Percentiles rank a stretch among this genome's conserved stretches.
Evolutionary conservation across 768 basidiomycete species (phyloP).

Genomic region (Exidia glandulosa): DNA sequence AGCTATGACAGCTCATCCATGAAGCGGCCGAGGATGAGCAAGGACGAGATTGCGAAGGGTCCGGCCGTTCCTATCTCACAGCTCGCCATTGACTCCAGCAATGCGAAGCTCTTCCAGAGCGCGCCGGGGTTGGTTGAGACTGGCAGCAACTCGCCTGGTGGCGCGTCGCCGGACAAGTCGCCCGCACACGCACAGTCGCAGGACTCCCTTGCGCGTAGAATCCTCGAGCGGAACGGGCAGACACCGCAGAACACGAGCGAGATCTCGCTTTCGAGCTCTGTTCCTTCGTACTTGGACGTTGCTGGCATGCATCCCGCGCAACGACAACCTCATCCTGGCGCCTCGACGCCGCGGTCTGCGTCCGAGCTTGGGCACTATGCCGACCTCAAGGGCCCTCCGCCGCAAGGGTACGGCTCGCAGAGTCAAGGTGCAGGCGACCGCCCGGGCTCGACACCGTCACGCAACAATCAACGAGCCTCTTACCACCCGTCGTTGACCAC

Average conservation of each 20-base stretch:
- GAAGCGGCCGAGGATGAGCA: conserved; percentile 24
- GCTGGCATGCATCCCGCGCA: conserved; percentile 21
- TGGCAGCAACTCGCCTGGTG: neutral
- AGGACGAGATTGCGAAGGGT: conserved; percentile 50
- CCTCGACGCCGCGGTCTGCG: neutral
- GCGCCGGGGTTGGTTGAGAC: conserved; percentile 12
- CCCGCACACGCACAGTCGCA: neutral
- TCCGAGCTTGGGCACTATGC: conserved; percentile 77
- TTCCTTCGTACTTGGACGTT: conserved; percentile 39
- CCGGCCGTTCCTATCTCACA: conserved; percentile 45
- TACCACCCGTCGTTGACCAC: conserved; percentile 47
- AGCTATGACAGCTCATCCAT: neutral
- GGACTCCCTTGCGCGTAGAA: neutral
- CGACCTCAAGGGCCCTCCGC: conserved; percentile 29
- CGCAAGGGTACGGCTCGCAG: conserved; percentile 26
- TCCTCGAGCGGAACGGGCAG: neutral
- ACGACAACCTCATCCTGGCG: conserved; percentile 28
- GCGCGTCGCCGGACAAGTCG: neutral
- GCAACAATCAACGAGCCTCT: conserved; percentile 46
- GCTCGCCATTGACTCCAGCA: conserved; percentile 40
- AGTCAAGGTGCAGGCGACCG: conserved; percentile 26
- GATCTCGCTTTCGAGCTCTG: conserved; percentile 49
- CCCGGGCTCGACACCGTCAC: conserved; percentile 46
- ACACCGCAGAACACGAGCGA: neutral
- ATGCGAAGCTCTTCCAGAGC: conserved; percentile 50